Evolutionary conservation across 345 rosid genomes (phyloP), one percentile per base, ranked within the genome.

Genomic region (Rhizophora apiculata): DNA sequence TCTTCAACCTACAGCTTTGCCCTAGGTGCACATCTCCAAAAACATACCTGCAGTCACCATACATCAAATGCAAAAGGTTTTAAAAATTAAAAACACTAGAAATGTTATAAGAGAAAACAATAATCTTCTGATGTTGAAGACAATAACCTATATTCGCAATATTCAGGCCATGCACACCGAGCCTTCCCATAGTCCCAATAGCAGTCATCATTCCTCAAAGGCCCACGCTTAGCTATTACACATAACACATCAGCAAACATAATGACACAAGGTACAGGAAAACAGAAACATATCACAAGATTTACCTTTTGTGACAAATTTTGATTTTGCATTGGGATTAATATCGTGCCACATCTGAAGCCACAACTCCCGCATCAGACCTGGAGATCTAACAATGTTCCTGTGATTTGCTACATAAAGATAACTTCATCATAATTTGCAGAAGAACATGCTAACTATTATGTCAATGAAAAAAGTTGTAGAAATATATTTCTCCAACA

Each of bases 171-270:
- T 29, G 99, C 97, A 76, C 99, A 95, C 51, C 96, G 85, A 59
- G 98, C 98, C 79, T 92, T 95, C 64, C 94, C 99, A 37, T 92
- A 90, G 81, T 95, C 98, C 99, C 99, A 92, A 52, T 92, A 95
- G 80, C 99, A 95, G 83, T 95, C 99, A 7, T 72, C 92, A 75
- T 95, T 83, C 79, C 99, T 88, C 68, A 90, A 78, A 59, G 98
- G 98, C 58, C 99, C 99, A 3, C 99, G 96, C 82, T 86, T 89
- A 75, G 96, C 99, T 95, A 67, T 67, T 49, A 63, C 36, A 76
- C 16, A 9, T 54, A 64, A 31, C 5, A 32, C 6, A 54, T 69
- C 21, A 63, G 77, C 26, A 8, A 65, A 72, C 61, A 77, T 19
- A n/a, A 60, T 21, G 21, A 29, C 67, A 74, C 54, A 55, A 16